A percentile compares a stretch with the other conserved stretches of the same genome.
These are phyloP conservation scores for Psilocybe tampanensis DNA, from an alignment of 768 basidiomycete species.

Conservation along the genomic window DNA sequence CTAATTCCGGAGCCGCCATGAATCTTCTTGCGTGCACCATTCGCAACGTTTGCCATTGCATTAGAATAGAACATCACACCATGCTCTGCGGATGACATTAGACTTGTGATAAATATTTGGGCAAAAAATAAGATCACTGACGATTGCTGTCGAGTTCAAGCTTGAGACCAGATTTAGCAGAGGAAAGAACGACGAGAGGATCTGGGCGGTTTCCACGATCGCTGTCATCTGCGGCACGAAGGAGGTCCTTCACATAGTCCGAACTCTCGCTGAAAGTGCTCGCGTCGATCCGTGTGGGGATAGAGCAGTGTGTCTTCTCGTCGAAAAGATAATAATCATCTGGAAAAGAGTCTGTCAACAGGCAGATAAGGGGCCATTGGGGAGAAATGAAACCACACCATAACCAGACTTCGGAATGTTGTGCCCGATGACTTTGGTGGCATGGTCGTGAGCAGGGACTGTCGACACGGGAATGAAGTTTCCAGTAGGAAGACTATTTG, in stretches of 20 bases:
- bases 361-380: neutral
- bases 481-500: constrained; percentile 54
- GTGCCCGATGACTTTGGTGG: constrained; percentile 56
- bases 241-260: constrained; percentile 50
- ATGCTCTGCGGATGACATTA: constrained; percentile 48
- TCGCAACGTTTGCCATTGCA: constrained; percentile 46
- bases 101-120: neutral
- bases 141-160: constrained; percentile 72
- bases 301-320: constrained; percentile 33
- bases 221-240: constrained; percentile 32
- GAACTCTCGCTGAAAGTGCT: constrained; percentile 41
- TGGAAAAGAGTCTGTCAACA: constrained; percentile 22
- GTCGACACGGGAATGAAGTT: constrained; percentile 47
- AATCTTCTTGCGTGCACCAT: constrained; percentile 67
- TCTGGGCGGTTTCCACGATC: constrained; percentile 33
- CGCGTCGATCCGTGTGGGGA: constrained; percentile 51
- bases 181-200: constrained; percentile 55
- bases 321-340: constrained; percentile 69
- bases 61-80: constrained; percentile 80
- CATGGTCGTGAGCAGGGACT: constrained; percentile 51
- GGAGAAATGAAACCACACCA: constrained; percentile 39
- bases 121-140: constrained; percentile 35
- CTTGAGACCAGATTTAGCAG: constrained; percentile 59
- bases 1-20: constrained; percentile 71
- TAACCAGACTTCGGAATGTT: constrained; percentile 60